Evolutionary conservation across 2,329 filamentous ascomycete genomes (phyloP).

Genomic region (Clarireedia paspali): DNA sequence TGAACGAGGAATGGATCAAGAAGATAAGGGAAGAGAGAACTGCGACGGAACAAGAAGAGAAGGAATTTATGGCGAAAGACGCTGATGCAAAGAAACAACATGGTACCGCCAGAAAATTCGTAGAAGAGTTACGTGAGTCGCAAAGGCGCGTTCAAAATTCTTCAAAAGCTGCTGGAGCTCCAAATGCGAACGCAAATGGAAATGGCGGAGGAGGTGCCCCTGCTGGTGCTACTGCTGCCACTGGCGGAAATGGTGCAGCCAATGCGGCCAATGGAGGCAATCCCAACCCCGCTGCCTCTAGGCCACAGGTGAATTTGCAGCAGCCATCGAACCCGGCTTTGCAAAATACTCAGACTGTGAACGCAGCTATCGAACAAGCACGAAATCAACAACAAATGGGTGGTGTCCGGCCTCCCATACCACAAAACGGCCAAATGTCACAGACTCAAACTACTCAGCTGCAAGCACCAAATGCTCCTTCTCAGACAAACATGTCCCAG

Average conservation of each 20-base stretch:
- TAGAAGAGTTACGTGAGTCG: constrained; percentile 38
- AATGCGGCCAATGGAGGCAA: neutral
- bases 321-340: constrained; percentile 24
- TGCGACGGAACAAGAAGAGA: constrained; percentile 40
- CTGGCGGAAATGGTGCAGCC: no score
- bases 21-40: constrained; percentile 38
- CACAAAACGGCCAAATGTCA: constrained; percentile 16
- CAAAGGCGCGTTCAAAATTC: constrained; percentile 22
- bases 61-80: constrained; percentile 37
- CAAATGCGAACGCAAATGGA: neutral
- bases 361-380: constrained; percentile 29
- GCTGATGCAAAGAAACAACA: constrained; percentile 39
- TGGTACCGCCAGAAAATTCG: constrained; percentile 40
- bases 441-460: constrained; percentile 12
- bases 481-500: constrained; percentile 14
- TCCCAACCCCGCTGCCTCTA: constrained; percentile 15
- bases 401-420: constrained; percentile 20
- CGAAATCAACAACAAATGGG: constrained; percentile 29
- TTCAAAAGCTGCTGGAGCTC: constrained; percentile 10
- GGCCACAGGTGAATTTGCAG: constrained; percentile 26
- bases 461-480: constrained; percentile 17
- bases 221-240: neutral
- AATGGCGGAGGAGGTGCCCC: neutral
- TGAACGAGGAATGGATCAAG: constrained; percentile 37
- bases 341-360: constrained; percentile 28